These are phyloP conservation scores for Trichomonas tenax DNA, from an alignment of 208 protist species.

Conservation along the genomic window DNA sequence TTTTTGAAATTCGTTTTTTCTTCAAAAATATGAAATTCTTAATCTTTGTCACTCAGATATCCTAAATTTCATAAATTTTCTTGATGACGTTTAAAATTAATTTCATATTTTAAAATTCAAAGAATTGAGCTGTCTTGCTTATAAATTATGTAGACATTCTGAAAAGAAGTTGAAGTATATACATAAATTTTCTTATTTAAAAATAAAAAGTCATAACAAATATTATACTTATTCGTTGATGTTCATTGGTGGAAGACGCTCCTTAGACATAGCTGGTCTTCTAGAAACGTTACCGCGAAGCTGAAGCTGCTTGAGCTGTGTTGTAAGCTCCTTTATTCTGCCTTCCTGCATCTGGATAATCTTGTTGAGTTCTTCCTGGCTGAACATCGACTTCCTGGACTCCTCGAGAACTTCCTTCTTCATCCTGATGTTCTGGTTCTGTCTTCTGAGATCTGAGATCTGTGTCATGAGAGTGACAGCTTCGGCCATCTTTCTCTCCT, in stretches of 20 bases:
- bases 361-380: not conserved
- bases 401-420: not conserved
- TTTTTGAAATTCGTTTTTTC: too few relatives aligned
- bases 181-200: not conserved
- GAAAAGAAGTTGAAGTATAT: not conserved
- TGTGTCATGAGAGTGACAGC: not conserved
- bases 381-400: not conserved
- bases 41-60: too few relatives aligned
- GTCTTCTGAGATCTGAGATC: not conserved
- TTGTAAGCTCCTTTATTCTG: not conserved
- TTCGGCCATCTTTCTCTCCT: not conserved
- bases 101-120: too few relatives aligned
- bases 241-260: not conserved
- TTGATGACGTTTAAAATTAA: too few relatives aligned
- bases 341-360: slow-evolving; percentile 2
- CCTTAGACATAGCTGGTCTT: not conserved
- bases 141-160: not conserved
- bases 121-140: too few relatives aligned
- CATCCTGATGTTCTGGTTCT: not conserved
- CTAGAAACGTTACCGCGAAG: not conserved
- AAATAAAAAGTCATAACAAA: not conserved
- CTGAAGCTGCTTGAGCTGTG: not conserved
- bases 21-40: too few relatives aligned
- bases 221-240: not conserved
- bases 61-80: too few relatives aligned